phyloP scores from a whole-genome alignment of 768 basidiomycete genomes.

The Leccinum ochraceum region DNA sequence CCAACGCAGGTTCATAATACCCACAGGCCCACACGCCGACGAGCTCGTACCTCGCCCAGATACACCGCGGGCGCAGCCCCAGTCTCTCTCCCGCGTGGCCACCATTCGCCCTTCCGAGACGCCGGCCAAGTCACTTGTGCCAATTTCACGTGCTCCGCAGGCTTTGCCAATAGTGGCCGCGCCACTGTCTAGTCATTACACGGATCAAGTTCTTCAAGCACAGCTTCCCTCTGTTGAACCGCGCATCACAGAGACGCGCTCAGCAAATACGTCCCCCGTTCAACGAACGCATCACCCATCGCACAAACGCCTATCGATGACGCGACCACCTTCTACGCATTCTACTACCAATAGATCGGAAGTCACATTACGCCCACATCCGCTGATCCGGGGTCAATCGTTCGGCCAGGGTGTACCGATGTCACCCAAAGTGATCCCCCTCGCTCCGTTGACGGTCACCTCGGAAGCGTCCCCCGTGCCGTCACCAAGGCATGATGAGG shows the following conservation, averaged over 20 bases:
- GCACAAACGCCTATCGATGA: slow-evolving; percentile 43
- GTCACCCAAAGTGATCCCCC: slow-evolving; percentile 46
- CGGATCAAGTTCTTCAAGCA: slow-evolving; percentile 14
- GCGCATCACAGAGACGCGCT: slow-evolving; percentile 34
- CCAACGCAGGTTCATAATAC: slow-evolving; percentile 15
- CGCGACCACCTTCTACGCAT: slow-evolving; percentile 65
- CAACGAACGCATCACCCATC: slow-evolving; percentile 38
- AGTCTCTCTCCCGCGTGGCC: slow-evolving; percentile 35
- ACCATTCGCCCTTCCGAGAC: slow-evolving; percentile 33
- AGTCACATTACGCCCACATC: slow-evolving; percentile 61
- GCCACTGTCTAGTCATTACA: slow-evolving; percentile 14
- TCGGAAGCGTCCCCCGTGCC: slow-evolving; percentile 49
- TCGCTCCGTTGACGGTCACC: slow-evolving; percentile 63
- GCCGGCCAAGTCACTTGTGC: slow-evolving; percentile 16
- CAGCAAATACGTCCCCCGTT: slow-evolving; percentile 41
- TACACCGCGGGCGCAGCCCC: slow-evolving; percentile 34
- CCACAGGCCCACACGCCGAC: slow-evolving; percentile 14
- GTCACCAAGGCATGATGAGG: slow-evolving; percentile 33
- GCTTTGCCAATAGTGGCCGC: slow-evolving; percentile 12
- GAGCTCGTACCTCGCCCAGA: slow-evolving; percentile 27
- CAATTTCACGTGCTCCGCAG: slow-evolving; percentile 21
- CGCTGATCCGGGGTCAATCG: slow-evolving; percentile 74
- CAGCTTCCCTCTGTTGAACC: slow-evolving; percentile 22
- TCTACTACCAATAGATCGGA: slow-evolving; percentile 47
- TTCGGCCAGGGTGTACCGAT: slow-evolving; percentile 45